These are phyloP conservation scores for Pythium chondricola DNA, from an alignment of 352 stramenopile species.

Conservation along the genomic window DNA sequence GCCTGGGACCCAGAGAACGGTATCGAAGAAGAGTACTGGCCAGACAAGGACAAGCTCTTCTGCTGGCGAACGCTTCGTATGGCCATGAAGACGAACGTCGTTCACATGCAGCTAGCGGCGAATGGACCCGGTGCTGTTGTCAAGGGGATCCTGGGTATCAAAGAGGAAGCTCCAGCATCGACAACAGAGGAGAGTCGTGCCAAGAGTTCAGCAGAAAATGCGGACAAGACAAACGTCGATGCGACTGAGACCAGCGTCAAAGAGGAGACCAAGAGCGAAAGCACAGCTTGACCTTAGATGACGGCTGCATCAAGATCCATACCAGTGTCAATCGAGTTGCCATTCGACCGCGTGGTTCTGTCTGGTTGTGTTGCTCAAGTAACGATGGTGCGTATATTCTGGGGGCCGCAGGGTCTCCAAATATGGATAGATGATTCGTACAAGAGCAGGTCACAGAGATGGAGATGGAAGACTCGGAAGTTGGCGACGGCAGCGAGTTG, in stretches of 20 bases:
- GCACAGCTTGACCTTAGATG: too few relatives aligned
- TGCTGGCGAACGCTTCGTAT: constrained; percentile 82
- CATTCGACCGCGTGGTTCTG: too few relatives aligned
- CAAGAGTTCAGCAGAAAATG: constrained; percentile 9
- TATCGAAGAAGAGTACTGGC: constrained; percentile 95
- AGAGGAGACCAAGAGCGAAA: too few relatives aligned
- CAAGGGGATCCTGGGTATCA: constrained; percentile 58
- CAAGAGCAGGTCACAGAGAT: neutral
- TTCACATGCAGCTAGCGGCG: constrained; percentile 61
- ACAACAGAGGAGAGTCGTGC: neutral
- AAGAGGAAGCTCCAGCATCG: neutral
- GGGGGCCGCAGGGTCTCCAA: too few relatives aligned
- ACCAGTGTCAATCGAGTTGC: too few relatives aligned
- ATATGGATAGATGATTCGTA: neutral
- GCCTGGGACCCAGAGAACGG: constrained; percentile 93
- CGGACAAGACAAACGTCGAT: neutral
- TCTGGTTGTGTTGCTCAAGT: too few relatives aligned
- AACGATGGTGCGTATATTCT: too few relatives aligned
- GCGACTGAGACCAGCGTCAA: too few relatives aligned
- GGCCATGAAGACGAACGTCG: constrained; percentile 68
- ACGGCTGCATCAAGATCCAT: too few relatives aligned
- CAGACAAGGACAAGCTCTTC: constrained; percentile 89
- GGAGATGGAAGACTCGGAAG: neutral
- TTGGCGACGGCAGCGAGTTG: constrained; percentile 8
- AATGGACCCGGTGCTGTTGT: constrained; percentile 58